Percentiles rank a stretch among this genome's conserved stretches.
Conservation (phyloP, 208 protist genomes). For the Histomonas meleagridis region DNA sequence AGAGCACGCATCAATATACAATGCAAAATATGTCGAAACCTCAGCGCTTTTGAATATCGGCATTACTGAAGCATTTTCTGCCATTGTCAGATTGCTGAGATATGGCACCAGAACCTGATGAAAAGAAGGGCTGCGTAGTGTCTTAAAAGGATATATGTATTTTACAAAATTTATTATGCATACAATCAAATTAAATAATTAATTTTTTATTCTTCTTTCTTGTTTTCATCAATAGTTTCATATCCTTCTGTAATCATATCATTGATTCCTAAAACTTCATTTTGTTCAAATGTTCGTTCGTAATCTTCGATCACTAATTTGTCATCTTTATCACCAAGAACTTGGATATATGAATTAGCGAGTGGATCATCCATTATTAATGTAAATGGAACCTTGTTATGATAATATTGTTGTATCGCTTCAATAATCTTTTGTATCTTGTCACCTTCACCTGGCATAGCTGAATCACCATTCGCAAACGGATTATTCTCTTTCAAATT, state of each 20-base stretch:
- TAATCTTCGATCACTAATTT: neutral
- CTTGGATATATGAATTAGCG: neutral
- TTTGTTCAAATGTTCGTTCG: constrained; percentile 7
- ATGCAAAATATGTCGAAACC: too few species aligned
- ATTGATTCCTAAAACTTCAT: neutral
- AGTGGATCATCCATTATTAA: constrained; percentile 4
- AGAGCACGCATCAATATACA: too few species aligned
- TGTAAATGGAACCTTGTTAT: neutral
- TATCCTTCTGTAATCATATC: constrained; percentile 26
- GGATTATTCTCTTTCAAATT: neutral
- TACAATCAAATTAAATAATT: too few species aligned
- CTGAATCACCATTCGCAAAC: neutral
- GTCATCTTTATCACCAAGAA: neutral
- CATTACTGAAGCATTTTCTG: too few species aligned
- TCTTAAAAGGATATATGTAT: too few species aligned
- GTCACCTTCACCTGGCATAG: neutral
- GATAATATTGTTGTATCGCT: neutral
- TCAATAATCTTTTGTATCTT: neutral
- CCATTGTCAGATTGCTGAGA: too few species aligned
- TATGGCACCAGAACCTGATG: too few species aligned
- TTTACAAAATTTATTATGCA: too few species aligned
- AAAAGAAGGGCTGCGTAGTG: too few species aligned
- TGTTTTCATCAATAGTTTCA: too few species aligned
- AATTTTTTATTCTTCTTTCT: too few species aligned
- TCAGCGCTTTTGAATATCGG: too few species aligned